Evolutionary conservation across 306 rosid species (phyloP).

Genomic region (Sicyos edulis): DNA sequence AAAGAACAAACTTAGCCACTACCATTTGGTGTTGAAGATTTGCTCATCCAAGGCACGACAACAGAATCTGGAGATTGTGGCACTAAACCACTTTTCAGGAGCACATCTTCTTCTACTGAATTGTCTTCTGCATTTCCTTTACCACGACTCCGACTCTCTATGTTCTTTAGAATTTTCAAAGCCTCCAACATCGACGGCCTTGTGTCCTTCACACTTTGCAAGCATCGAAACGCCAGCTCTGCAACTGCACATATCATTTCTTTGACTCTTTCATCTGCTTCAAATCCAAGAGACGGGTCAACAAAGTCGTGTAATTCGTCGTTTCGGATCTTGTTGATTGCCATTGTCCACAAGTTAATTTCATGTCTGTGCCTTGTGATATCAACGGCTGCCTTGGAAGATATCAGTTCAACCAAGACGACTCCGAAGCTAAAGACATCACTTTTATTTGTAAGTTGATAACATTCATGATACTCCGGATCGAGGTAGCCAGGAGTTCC

Average conservation of each 20-base stretch:
- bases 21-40: conserved; percentile 40
- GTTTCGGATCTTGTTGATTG: conserved; percentile 59
- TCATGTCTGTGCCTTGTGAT: conserved; percentile 73
- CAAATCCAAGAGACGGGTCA: conserved; percentile 53
- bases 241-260: conserved; percentile 60
- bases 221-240: conserved; percentile 73
- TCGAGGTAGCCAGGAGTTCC: conserved; percentile 96
- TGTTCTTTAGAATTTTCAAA: conserved; percentile 35
- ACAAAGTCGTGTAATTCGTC: conserved; percentile 58
- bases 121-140: conserved; percentile 43
- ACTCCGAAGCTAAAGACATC: conserved; percentile 93
- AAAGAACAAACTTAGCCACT: conserved; percentile 32
- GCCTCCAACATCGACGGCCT: conserved; percentile 69
- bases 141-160: conserved; percentile 35
- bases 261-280: conserved; percentile 43
- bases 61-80: conserved; percentile 47
- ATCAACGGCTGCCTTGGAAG: conserved; percentile 79
- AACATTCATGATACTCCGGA: conserved; percentile 73
- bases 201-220: conserved; percentile 55
- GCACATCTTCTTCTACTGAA: conserved; percentile 35
- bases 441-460: conserved; percentile 66
- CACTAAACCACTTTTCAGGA: conserved; percentile 40
- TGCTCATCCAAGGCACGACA: conserved; percentile 26
- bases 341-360: conserved; percentile 75
- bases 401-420: conserved; percentile 63